A percentile compares a stretch with the other conserved stretches of the same genome.
phyloP scores from a whole-genome alignment of 495 filamentous ascomycete genomes.

The Mytilinidion resinicola region DNA sequence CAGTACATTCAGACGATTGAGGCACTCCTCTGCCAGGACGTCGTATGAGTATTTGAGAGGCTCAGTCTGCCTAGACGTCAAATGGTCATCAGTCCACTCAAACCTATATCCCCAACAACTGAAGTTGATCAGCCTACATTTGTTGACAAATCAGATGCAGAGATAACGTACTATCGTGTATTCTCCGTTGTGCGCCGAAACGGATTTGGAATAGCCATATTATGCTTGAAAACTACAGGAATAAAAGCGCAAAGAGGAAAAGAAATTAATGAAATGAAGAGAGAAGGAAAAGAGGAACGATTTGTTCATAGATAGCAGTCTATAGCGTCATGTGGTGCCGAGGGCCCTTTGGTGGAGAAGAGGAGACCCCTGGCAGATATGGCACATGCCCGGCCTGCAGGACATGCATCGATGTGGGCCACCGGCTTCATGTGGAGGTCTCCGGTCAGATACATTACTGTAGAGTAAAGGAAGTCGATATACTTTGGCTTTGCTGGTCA shows the following conservation, averaged over 20 bases:
- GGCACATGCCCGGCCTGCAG: background rate
- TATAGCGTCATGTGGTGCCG: slow-evolving; percentile 4
- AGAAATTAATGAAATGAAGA: background rate
- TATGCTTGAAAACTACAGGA: background rate
- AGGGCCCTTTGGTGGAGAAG: background rate
- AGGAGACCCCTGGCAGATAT: background rate
- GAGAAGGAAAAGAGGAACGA: background rate
- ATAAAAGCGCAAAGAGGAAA: background rate
- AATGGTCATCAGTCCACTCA: slow-evolving; percentile 61
- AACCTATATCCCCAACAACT: slow-evolving; percentile 64
- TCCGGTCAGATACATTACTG: background rate
- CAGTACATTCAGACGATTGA: slow-evolving; percentile 54
- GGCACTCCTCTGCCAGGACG: slow-evolving; percentile 56
- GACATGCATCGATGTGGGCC: background rate
- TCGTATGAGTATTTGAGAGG: slow-evolving; percentile 62
- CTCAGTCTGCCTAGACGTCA: slow-evolving; percentile 53
- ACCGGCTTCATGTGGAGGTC: background rate
- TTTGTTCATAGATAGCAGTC: background rate
- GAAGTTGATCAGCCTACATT: slow-evolving; percentile 5
- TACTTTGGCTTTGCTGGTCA: background rate
- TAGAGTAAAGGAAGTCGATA: background rate
- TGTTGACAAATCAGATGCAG: background rate
- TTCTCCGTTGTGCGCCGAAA: slow-evolving; percentile 32
- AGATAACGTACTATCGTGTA: slow-evolving; percentile 29
- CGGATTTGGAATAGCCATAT: slow-evolving; percentile 39